Conservation (phyloP, 345 rosid species). For the Garcia nutans region DNA sequence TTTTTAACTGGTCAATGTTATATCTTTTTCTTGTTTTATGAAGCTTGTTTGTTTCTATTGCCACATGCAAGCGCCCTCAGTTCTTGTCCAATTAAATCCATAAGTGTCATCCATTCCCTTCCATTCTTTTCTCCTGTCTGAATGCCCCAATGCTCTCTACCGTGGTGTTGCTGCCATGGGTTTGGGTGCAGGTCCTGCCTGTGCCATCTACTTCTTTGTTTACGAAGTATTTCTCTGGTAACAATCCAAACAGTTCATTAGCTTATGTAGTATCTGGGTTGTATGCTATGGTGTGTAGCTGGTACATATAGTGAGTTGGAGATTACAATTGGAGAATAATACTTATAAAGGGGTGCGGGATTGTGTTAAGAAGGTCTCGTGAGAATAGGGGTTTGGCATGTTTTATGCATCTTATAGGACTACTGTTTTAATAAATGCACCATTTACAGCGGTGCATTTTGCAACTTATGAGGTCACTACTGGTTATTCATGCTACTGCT, state of each 20-base stretch:
- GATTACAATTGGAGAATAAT: slow-evolving; percentile 66
- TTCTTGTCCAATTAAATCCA: slow-evolving; percentile 84
- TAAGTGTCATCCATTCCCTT: slow-evolving; percentile 68
- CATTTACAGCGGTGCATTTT: slow-evolving; percentile 89
- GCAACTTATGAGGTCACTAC: slow-evolving; percentile 90
- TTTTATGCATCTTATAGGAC: slow-evolving; percentile 92
- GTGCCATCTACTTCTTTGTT: slow-evolving; percentile 91
- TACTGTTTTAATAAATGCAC: slow-evolving; percentile 96
- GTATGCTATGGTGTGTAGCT: slow-evolving; percentile 90
- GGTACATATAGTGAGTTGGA: slow-evolving; percentile 97
- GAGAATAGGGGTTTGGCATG: slow-evolving; percentile 63
- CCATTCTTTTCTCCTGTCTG: slow-evolving; percentile 62
- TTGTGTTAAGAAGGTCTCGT: too few relatives aligned
- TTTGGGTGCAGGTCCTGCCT: slow-evolving; percentile 97
- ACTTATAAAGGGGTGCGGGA: slow-evolving; percentile 76
- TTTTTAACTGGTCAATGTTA: neutral
- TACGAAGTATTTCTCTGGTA: slow-evolving; percentile 68
- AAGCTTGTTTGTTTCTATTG: neutral
- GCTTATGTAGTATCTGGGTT: slow-evolving; percentile 91
- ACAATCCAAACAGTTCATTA: slow-evolving; percentile 62
- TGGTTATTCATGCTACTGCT: slow-evolving; percentile 86
- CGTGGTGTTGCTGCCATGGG: slow-evolving; percentile 99
- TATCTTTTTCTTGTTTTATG: neutral
- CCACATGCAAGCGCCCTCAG: slow-evolving; percentile 91
- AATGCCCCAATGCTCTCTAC: slow-evolving; percentile 71